A percentile compares a stretch with the other conserved stretches of the same genome.
phyloP scores from a whole-genome alignment of 176 grass and related monocot genomes.

The Triticum monococcum region DNA sequence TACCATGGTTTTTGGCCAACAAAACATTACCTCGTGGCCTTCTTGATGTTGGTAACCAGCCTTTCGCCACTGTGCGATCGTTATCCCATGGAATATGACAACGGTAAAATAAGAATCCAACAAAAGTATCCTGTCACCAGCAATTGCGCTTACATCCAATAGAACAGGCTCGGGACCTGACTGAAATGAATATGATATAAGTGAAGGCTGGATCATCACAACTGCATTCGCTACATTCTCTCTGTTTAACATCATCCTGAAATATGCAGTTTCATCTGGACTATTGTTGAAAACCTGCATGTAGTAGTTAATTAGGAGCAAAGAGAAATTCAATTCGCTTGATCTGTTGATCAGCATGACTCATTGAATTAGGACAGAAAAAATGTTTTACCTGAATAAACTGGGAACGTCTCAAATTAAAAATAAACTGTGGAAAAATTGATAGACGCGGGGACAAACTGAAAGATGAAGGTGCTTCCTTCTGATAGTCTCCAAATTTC shows the following conservation, averaged over 20 bases:
- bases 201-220: conserved; percentile 92
- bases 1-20: neutral
- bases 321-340: neutral
- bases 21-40: conserved; percentile 78
- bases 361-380: conserved; percentile 10
- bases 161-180: conserved; percentile 70
- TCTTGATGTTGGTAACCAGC: conserved; percentile 91
- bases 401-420: conserved; percentile 91
- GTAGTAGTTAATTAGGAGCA: conserved; percentile 28
- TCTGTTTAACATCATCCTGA: conserved; percentile 80
- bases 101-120: conserved; percentile 91
- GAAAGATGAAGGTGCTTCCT: conserved; percentile 79
- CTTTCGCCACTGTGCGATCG: conserved; percentile 85
- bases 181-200: conserved; percentile 84
- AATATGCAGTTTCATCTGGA: conserved; percentile 93
- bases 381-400: conserved; percentile 74
- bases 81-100: conserved; percentile 80
- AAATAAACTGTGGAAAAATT: conserved; percentile 91
- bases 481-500: conserved; percentile 96
- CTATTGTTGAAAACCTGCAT: conserved; percentile 90
- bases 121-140: conserved; percentile 80
- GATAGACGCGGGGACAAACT: conserved; percentile 88
- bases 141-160: conserved; percentile 80
- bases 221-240: conserved; percentile 70
- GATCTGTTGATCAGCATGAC: conserved; percentile 22